A percentile compares a stretch with the other conserved stretches of the same genome.
Evolutionary conservation across 257 asterid species (phyloP).

Genomic region (Solanum etuberosum): DNA sequence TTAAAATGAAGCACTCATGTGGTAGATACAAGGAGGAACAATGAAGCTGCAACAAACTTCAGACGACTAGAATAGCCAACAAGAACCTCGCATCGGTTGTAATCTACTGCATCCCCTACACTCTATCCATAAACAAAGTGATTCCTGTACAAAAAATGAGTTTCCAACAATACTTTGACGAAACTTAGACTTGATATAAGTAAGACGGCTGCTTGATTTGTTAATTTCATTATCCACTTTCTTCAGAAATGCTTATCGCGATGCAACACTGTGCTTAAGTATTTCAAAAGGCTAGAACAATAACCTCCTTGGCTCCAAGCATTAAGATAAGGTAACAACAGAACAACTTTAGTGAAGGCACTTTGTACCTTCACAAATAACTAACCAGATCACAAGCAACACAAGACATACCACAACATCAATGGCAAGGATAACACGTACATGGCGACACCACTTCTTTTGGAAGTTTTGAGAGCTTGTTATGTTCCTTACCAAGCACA

Average conservation of each 20-base stretch:
- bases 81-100: not conserved
- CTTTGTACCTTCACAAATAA: conserved; percentile 47
- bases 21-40: not conserved
- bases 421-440: conserved; percentile 46
- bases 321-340: not conserved
- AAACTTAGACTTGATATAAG: not conserved
- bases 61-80: not conserved
- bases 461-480: conserved; percentile 22
- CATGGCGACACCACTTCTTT: conserved; percentile 56
- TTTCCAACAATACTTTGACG: not conserved
- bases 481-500: conserved; percentile 18
- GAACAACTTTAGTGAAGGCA: conserved; percentile 40
- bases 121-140: not conserved
- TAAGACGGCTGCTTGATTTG: not conserved
- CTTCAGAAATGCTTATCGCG: not conserved
- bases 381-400: conserved; percentile 55
- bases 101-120: not conserved
- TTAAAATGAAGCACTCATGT: not conserved
- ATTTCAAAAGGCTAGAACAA: not conserved
- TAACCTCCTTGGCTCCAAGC: not conserved
- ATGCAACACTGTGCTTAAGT: not conserved
- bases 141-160: not conserved
- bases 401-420: conserved; percentile 50
- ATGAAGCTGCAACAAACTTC: not conserved
- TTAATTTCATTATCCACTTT: not conserved